Evolutionary conservation across 2,329 filamentous ascomycete genomes (phyloP).

Genomic region (Claviceps sp.): DNA sequence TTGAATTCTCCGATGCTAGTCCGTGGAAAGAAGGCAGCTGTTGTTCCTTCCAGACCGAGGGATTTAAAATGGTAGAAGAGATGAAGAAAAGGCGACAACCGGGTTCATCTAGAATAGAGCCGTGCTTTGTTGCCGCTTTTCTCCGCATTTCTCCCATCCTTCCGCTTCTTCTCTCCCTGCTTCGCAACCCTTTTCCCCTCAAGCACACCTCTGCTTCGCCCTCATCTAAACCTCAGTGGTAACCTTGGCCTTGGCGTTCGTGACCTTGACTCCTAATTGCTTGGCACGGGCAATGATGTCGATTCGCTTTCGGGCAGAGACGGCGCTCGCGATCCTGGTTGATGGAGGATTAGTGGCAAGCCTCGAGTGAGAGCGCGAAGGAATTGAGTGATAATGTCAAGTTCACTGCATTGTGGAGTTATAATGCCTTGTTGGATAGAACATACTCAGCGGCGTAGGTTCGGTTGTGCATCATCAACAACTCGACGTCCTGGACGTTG

Average conservation of each 20-base stretch:
- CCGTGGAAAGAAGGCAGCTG: not conserved
- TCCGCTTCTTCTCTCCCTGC: not conserved
- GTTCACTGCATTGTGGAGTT: not conserved
- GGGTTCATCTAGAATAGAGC: not conserved
- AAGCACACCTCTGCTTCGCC: not conserved
- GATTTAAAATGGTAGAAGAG: not conserved
- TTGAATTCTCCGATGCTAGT: not conserved
- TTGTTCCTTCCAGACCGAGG: not conserved
- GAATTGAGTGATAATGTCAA: no score
- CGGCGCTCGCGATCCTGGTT: slow-evolving; percentile 87
- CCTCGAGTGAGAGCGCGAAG: no score
- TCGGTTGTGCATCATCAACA: slow-evolving; percentile 99
- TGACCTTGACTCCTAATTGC: slow-evolving; percentile 98
- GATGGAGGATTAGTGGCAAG: not conserved
- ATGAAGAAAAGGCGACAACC: slow-evolving; percentile 2
- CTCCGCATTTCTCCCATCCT: not conserved
- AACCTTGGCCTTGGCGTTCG: slow-evolving; percentile 97
- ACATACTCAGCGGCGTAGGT: slow-evolving; percentile 97
- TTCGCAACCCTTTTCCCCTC: not conserved
- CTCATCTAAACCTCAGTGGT: slow-evolving; percentile 71
- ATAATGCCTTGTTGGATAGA: not conserved
- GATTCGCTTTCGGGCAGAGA: slow-evolving; percentile 97
- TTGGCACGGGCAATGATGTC: slow-evolving; percentile 96
- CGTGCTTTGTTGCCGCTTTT: not conserved
- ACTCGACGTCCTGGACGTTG: slow-evolving; percentile 91